A percentile compares a stretch with the other conserved stretches of the same genome.
phyloP scores from a whole-genome alignment of 1,284 basidiomycete genomes.

The Agroathelia rolfsii region DNA sequence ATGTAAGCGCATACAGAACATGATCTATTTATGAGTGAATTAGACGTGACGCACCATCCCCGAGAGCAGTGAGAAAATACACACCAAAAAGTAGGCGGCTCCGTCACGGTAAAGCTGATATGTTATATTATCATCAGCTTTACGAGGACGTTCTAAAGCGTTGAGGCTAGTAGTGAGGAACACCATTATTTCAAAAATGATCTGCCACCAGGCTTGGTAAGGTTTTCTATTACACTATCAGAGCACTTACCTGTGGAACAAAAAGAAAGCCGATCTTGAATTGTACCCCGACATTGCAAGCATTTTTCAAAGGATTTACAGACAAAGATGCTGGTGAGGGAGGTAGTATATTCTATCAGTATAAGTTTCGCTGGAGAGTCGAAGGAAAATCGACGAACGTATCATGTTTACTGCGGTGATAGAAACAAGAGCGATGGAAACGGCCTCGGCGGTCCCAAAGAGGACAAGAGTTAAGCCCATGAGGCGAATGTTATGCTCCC shows the following conservation, averaged over 20 bases:
- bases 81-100: slow-evolving; percentile 27
- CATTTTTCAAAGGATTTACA: too few species aligned
- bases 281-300: too few species aligned
- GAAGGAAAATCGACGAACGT: slow-evolving; percentile 18
- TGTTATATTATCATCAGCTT: slow-evolving; percentile 14
- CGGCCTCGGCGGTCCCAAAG: slow-evolving; percentile 23
- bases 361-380: slow-evolving; percentile 8
- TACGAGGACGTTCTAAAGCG: slow-evolving; percentile 22
- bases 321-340: slow-evolving; percentile 12
- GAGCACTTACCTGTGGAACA: slow-evolving; percentile 22
- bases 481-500: slow-evolving; percentile 24
- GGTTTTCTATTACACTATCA: neutral
- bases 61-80: slow-evolving; percentile 10
- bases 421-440: slow-evolving; percentile 18
- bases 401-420: slow-evolving; percentile 20
- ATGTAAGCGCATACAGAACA: slow-evolving; percentile 16
- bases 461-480: slow-evolving; percentile 24
- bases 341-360: slow-evolving; percentile 10
- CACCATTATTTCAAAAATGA: slow-evolving; percentile 27
- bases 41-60: slow-evolving; percentile 8
- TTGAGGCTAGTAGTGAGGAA: slow-evolving; percentile 27
- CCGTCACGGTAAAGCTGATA: slow-evolving; percentile 26
- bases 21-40: slow-evolving; percentile 11
- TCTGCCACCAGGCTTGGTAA: slow-evolving; percentile 13
- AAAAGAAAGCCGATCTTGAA: slow-evolving; percentile 19